Evolutionary conservation across 768 basidiomycete species (phyloP).

Genomic region (Russula earlei): DNA sequence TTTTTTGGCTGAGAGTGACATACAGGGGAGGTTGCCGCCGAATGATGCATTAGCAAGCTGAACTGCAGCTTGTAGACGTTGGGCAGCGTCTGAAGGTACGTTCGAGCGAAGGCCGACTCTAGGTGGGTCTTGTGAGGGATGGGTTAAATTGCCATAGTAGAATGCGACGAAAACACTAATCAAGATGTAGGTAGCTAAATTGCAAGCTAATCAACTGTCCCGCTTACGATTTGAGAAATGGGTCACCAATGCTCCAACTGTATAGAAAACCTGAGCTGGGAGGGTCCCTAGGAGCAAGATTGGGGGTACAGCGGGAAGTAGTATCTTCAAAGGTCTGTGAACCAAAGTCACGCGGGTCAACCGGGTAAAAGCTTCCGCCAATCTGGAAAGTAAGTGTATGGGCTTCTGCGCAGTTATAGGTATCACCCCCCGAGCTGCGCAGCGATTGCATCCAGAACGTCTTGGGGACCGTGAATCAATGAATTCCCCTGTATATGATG

Average conservation of each 20-base stretch:
- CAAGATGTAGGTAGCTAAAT: background rate
- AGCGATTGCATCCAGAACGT: slow-evolving; percentile 46
- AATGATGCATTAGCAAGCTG: slow-evolving; percentile 22
- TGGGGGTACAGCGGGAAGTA: slow-evolving; percentile 36
- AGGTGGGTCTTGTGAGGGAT: slow-evolving; percentile 59
- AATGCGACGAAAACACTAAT: slow-evolving; percentile 54
- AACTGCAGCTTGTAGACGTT: slow-evolving; percentile 30
- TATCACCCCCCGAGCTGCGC: slow-evolving; percentile 31
- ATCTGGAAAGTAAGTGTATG: slow-evolving; percentile 63
- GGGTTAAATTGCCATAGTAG: slow-evolving; percentile 62
- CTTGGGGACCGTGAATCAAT: slow-evolving; percentile 62
- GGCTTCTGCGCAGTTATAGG: slow-evolving; percentile 48
- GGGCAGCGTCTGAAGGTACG: slow-evolving; percentile 45
- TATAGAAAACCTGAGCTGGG: slow-evolving; percentile 55
- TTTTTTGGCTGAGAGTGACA: background rate
- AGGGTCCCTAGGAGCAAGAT: slow-evolving; percentile 53
- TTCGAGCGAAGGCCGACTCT: slow-evolving; percentile 66
- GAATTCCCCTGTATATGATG: slow-evolving; percentile 54
- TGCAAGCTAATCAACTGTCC: background rate
- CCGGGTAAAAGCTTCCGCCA: slow-evolving; percentile 56
- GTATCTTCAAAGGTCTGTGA: slow-evolving; percentile 29
- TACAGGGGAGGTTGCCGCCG: slow-evolving; percentile 28
- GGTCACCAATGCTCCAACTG: slow-evolving; percentile 70
- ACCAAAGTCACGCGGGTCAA: slow-evolving; percentile 68
- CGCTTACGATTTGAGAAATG: slow-evolving; percentile 64